phyloP scores from a whole-genome alignment of 371 early-diverging fungal genomes.

The Haplosporangium sp. region DNA sequence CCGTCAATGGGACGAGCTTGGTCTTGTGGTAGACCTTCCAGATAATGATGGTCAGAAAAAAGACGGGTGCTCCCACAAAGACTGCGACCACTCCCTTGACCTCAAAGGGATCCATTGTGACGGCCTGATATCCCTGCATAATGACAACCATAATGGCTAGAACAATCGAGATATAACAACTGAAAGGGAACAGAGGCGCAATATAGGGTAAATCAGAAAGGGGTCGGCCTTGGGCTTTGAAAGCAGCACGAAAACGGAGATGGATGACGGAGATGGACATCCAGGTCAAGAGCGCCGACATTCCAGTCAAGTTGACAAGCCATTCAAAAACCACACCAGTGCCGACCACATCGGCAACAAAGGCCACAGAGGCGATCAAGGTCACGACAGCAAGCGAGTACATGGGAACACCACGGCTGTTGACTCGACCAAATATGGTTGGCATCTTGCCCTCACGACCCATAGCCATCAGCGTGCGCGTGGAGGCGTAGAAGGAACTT shows the following conservation, averaged over 20 bases:
- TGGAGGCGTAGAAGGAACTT: constrained; percentile 78
- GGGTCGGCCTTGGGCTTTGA: constrained; percentile 72
- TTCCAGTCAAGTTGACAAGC: constrained; percentile 75
- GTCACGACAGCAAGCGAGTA: constrained; percentile 67
- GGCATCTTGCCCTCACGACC: constrained; percentile 74
- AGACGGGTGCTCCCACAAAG: constrained; percentile 63
- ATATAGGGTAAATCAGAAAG: constrained; percentile 76
- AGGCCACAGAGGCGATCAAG: constrained; percentile 69
- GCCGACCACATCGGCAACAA: constrained; percentile 65
- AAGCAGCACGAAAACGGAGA: constrained; percentile 85
- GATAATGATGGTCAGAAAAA: constrained; percentile 56
- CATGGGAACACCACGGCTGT: constrained; percentile 74
- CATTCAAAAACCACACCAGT: constrained; percentile 80
- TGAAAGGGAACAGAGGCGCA: constrained; percentile 75
- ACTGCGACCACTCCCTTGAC: constrained; percentile 57
- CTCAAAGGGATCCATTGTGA: constrained; percentile 60
- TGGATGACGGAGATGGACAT: constrained; percentile 82
- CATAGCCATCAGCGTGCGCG: constrained; percentile 72
- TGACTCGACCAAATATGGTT: constrained; percentile 65
- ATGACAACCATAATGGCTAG: constrained; percentile 70
- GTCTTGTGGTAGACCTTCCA: constrained; percentile 66
- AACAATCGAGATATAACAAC: constrained; percentile 71
- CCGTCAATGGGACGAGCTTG: constrained; percentile 65
- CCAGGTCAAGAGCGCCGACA: constrained; percentile 87
- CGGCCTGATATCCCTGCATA: constrained; percentile 71